These are phyloP conservation scores for Hysterium pulicare DNA, from an alignment of 2,329 filamentous ascomycete species.

Conservation along the genomic window DNA sequence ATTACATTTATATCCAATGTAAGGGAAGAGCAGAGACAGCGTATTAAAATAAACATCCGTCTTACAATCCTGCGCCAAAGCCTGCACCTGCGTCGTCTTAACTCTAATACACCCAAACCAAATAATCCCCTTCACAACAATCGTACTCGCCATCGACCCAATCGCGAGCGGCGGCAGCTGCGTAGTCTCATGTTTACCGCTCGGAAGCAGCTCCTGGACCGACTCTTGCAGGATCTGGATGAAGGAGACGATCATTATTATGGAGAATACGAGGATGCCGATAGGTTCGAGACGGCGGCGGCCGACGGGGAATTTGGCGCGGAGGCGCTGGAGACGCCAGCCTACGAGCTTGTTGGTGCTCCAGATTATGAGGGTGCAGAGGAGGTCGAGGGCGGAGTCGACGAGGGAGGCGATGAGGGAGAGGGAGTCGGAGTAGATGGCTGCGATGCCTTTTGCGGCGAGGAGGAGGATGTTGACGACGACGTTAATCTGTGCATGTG, in stretches of 20 bases:
- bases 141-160: conserved; percentile 55
- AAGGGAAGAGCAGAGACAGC: conserved; percentile 59
- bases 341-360: conserved; percentile 57
- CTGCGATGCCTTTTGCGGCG: conserved; percentile 54
- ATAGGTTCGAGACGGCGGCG: conserved; percentile 55
- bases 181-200: conserved; percentile 47
- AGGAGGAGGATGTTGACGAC: conserved; percentile 58
- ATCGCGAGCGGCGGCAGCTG: conserved; percentile 54
- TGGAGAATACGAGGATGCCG: conserved; percentile 61
- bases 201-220: conserved; percentile 54
- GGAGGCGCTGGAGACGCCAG: conserved; percentile 52
- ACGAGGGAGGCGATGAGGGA: conserved; percentile 61
- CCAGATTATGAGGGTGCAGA: conserved; percentile 61
- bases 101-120: conserved; percentile 58
- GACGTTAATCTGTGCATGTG: conserved; percentile 49
- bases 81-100: conserved; percentile 63
- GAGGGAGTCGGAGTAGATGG: conserved; percentile 55
- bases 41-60: conserved; percentile 64
- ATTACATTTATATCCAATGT: conserved; percentile 56
- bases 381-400: conserved; percentile 59
- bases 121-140: conserved; percentile 59
- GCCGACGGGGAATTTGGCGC: conserved; percentile 55
- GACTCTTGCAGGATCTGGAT: conserved; percentile 60
- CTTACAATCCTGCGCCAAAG: conserved; percentile 62
- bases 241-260: conserved; percentile 62